These are phyloP conservation scores for Cardamine occulta DNA, from an alignment of 345 rosid genomes.

Conservation along the genomic window DNA sequence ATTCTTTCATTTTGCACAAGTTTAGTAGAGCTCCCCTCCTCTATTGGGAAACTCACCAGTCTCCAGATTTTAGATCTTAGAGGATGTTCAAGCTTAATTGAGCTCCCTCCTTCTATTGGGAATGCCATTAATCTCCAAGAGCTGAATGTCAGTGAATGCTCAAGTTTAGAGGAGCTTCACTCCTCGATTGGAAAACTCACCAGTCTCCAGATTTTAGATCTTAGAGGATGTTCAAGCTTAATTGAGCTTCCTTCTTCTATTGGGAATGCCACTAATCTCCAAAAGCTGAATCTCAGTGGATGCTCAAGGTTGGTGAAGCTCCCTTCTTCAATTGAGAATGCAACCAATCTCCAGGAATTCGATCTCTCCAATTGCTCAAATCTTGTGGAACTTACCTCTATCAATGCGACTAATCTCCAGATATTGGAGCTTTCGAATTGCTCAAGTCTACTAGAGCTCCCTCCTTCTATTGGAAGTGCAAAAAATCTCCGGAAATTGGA, in stretches of 20 bases:
- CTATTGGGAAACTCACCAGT: no score
- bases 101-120: no score
- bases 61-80: no score
- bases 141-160: no score
- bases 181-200: no score
- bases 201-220: neutral
- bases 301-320: neutral
- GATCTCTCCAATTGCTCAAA: neutral
- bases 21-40: no score
- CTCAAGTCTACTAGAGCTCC: neutral
- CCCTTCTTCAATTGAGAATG: neutral
- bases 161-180: no score
- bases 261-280: neutral
- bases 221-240: constrained; percentile 6
- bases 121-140: no score
- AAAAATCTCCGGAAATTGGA: neutral
- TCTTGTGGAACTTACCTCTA: neutral
- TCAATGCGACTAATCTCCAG: neutral
- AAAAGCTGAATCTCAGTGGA: accelerated
- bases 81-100: no score
- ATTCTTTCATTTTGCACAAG: no score
- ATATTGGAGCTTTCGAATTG: neutral
- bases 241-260: neutral
- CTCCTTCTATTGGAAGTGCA: neutral
- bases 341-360: neutral